Percentiles rank a stretch among this genome's conserved stretches.
Evolutionary conservation across 495 filamentous ascomycete species (phyloP).

Genomic region (Annulohypoxylon moriforme): DNA sequence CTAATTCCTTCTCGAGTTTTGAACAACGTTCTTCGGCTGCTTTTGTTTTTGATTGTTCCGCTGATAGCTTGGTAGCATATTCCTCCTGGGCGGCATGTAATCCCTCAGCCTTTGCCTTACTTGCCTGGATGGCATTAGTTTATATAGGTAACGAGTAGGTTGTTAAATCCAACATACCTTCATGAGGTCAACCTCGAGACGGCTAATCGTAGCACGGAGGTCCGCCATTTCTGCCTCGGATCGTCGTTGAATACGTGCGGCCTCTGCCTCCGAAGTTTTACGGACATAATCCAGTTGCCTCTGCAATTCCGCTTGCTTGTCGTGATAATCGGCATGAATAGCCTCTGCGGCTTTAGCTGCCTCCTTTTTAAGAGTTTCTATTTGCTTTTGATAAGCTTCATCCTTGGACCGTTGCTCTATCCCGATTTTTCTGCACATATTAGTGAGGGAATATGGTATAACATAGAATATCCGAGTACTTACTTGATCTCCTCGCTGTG

Average conservation of each 20-base stretch:
- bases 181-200: conserved; percentile 69
- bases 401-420: conserved; percentile 40
- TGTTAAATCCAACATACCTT: conserved; percentile 57
- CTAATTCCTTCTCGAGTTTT: conserved; percentile 44
- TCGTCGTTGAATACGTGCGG: conserved; percentile 52
- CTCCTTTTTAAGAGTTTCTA: conserved; percentile 40
- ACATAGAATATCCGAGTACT: background rate
- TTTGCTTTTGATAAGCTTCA: conserved; percentile 38
- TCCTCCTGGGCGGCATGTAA: conserved; percentile 68
- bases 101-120: conserved; percentile 67
- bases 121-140: conserved; percentile 49
- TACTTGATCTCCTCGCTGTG: conserved; percentile 66
- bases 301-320: conserved; percentile 64
- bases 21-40: conserved; percentile 32
- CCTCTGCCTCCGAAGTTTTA: conserved; percentile 54
- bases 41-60: conserved; percentile 55
- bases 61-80: conserved; percentile 58
- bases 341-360: conserved; percentile 31
- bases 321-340: conserved; percentile 51
- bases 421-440: conserved; percentile 45
- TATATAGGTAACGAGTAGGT: background rate
- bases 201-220: conserved; percentile 67
- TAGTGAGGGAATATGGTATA: conserved; percentile 16
- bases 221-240: conserved; percentile 71
- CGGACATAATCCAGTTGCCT: conserved; percentile 56